Conservation (phyloP, 805 yeast genomes). For the Wickerhamomyces bisporus region DNA sequence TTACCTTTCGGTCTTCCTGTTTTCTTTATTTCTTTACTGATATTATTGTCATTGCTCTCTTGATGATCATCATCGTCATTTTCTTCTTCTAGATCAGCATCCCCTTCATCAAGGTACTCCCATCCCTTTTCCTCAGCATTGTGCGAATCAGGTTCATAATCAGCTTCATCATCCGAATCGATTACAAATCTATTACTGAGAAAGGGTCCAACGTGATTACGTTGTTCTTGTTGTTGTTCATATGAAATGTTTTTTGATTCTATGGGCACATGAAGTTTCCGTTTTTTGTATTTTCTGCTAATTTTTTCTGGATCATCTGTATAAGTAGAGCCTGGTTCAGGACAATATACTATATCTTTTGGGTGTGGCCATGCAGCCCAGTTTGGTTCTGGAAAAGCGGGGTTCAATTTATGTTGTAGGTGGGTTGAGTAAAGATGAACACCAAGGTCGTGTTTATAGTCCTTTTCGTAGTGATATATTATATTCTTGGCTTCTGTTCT, state of each 20-base stretch:
- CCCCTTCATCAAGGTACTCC: neutral
- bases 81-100: too few species aligned
- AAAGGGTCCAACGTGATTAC: too few species aligned
- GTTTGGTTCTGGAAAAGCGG: constrained; percentile 30
- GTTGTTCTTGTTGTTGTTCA: too few species aligned
- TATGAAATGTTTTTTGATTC: too few species aligned
- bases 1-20: too few species aligned
- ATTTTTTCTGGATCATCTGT: constrained; percentile 3
- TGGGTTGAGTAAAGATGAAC: constrained; percentile 59
- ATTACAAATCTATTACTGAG: too few species aligned
- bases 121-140: too few species aligned
- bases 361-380: constrained; percentile 64
- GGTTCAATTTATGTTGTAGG: constrained; percentile 35
- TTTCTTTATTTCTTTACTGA: too few species aligned
- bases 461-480: constrained; percentile 40
- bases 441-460: constrained; percentile 50
- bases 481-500: constrained; percentile 25
- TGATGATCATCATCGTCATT: too few species aligned
- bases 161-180: constrained; percentile 1
- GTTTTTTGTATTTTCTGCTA: constrained; percentile 1
- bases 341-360: constrained; percentile 32
- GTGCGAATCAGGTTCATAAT: neutral
- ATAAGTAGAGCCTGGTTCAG: constrained; percentile 12
- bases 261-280: neutral
- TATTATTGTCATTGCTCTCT: too few species aligned